A percentile compares a stretch with the other conserved stretches of the same genome.
Evolutionary conservation across 225 moss, liverwort and hornwort species (phyloP).

Genomic region (Pseudoscleropodium purum): DNA sequence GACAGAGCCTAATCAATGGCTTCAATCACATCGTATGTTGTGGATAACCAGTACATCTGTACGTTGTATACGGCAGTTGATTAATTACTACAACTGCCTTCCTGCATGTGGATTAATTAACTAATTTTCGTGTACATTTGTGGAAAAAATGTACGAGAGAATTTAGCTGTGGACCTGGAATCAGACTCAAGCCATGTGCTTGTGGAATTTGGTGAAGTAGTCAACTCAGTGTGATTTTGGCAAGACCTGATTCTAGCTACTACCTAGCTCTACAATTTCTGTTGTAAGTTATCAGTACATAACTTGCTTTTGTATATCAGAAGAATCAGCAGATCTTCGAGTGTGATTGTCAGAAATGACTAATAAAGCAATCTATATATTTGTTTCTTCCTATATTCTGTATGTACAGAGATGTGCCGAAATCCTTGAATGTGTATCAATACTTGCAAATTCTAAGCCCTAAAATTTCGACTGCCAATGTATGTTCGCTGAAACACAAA

Average conservation of each 20-base stretch:
- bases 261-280: not conserved
- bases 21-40: not conserved
- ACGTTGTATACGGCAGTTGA: not conserved
- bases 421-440: not conserved
- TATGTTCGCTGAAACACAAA: not conserved
- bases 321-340: not conserved
- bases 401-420: not conserved
- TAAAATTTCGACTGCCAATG: not conserved
- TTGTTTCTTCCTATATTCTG: not conserved
- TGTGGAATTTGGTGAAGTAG: not conserved
- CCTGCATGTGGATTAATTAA: not conserved
- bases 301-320: not conserved
- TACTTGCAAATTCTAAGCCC: not conserved
- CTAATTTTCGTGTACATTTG: not conserved
- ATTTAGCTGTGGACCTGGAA: not conserved
- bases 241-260: not conserved
- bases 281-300: not conserved
- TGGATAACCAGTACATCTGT: not conserved
- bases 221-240: not conserved
- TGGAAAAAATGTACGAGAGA: not conserved
- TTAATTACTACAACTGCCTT: not conserved
- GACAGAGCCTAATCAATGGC: not conserved
- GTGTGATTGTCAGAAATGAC: not conserved
- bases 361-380: not conserved
- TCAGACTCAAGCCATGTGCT: not conserved